phyloP scores from a whole-genome alignment of 1,284 basidiomycete genomes.

The Tilletia walkeri region DNA sequence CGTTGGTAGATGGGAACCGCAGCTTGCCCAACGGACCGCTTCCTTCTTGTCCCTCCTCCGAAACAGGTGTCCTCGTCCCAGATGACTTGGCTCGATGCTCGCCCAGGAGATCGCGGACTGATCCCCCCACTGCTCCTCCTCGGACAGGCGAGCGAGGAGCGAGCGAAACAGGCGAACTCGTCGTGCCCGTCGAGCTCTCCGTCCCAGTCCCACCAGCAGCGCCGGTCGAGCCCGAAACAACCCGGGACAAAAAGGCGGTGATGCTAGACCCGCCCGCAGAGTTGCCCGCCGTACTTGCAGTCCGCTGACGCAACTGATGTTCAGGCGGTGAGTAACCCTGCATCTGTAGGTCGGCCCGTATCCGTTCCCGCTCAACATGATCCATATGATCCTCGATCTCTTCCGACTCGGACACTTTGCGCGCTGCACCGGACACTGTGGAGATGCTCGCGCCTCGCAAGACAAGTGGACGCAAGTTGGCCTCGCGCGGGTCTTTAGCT shows the following conservation, averaged over 20 bases:
- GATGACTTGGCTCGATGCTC: not conserved
- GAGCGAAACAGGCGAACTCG: too few species aligned
- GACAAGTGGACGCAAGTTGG: constrained; percentile 67
- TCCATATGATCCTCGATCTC: constrained; percentile 42
- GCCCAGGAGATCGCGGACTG: not conserved
- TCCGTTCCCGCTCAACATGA: constrained; percentile 38
- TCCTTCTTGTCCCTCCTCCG: not conserved
- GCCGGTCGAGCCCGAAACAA: constrained; percentile 22
- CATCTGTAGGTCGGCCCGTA: constrained; percentile 36
- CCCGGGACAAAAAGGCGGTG: constrained; percentile 43
- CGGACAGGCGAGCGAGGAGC: too few species aligned
- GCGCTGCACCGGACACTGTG: constrained; percentile 1
- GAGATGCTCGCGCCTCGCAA: constrained; percentile 72
- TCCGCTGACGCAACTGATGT: constrained; percentile 32
- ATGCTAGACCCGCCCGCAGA: constrained; percentile 27
- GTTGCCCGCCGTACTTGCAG: constrained; percentile 16
- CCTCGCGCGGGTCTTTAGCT: constrained; percentile 62
- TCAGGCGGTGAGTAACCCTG: constrained; percentile 41
- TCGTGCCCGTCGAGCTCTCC: not conserved
- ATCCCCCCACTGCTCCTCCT: too few species aligned
- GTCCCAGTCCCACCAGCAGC: not conserved
- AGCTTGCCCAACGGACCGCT: not conserved
- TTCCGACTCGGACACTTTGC: constrained; percentile 35
- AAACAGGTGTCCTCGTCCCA: not conserved
- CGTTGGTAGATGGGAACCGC: not conserved